Base-by-base conservation (phyloP, 805 yeast species). In the Dipodascus albidus region DNA sequence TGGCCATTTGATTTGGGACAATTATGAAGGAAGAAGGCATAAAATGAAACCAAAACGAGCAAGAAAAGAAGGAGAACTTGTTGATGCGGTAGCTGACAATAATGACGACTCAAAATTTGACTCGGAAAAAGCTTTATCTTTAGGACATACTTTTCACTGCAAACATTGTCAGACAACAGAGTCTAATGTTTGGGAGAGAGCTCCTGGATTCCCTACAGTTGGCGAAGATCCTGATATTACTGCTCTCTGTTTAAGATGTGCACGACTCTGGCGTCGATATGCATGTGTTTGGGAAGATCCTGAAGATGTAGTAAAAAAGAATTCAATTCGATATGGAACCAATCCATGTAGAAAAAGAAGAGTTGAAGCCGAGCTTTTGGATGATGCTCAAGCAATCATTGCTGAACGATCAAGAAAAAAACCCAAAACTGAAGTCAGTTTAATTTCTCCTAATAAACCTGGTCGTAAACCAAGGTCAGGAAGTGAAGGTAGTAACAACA, bases 251-350 rank as follows among this genome's bases (percentile, higher is more conserved):
- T 69, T 76, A 24, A 73, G 98, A 52, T 91, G 99, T 71, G 96
- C 96, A 0, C 75, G 85, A 54, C 64, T 93, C 24, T 91, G 98
- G 98, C 76, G 96, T 65, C 71, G 95, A 42, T 91, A 91, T 66
- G 96, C 89, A 0, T 82, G 87, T 0, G 74, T 73, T 8, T 93
- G 98, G 98, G 87, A 83, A 58, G 81, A 80, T 33, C 96, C 96
- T 0, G 59, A 68, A 22, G 88, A 82, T 52, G 81, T 87, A 0
- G 67, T 80, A 47, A 78, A 74, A 63, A 79, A 77, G 55, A 55
- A 53, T 68, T 83, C 60, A 70, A 79, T 52, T 42, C 42, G 77
- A 21, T 75, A 80, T 14, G 76, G 78, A 20, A 27, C 9, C 33
- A 11, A 6, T 27, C 74, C 74, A 38, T 78, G 78, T 19, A 79